A percentile compares a stretch with the other conserved stretches of the same genome.
Conservation (phyloP, 345 rosid genomes). For the Kandelia obovata region DNA sequence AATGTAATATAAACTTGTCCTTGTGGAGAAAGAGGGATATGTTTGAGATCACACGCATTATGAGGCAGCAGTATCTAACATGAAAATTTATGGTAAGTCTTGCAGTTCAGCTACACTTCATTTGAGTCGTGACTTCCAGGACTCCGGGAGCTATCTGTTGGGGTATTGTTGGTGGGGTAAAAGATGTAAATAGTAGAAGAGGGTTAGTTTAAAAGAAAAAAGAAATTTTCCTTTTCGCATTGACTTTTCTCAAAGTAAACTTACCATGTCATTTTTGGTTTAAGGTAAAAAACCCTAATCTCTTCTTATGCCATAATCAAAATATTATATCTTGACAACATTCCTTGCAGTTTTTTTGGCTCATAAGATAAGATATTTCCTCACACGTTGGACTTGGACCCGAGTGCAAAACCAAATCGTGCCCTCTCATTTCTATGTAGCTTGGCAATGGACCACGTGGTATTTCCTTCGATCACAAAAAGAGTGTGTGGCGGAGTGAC, state of each 20-base stretch:
- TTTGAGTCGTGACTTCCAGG: no score
- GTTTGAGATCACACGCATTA: neutral
- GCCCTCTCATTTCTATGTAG: slow-evolving; percentile 18
- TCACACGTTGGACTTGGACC: neutral
- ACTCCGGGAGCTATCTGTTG: no score
- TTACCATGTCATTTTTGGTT: no score
- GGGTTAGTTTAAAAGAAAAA: neutral
- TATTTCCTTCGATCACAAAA: slow-evolving; percentile 28
- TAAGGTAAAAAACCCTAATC: no score
- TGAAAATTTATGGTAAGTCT: neutral
- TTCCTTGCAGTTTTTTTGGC: neutral
- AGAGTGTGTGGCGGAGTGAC: slow-evolving; percentile 10
- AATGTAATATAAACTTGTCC: neutral
- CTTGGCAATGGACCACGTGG: slow-evolving; percentile 36
- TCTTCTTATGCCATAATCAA: neutral
- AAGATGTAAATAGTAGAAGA: no score
- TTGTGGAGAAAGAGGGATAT: neutral
- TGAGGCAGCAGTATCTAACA: neutral
- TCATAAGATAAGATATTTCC: neutral
- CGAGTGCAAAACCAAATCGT: slow-evolving; percentile 3
- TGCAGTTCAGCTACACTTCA: no score
- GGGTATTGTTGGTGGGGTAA: no score
- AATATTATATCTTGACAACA: neutral
- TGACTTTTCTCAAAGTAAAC: no score
- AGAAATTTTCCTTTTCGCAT: neutral